Evolutionary conservation across 495 filamentous ascomycete genomes (phyloP).

Genomic region (Achaetomiella virescens): DNA sequence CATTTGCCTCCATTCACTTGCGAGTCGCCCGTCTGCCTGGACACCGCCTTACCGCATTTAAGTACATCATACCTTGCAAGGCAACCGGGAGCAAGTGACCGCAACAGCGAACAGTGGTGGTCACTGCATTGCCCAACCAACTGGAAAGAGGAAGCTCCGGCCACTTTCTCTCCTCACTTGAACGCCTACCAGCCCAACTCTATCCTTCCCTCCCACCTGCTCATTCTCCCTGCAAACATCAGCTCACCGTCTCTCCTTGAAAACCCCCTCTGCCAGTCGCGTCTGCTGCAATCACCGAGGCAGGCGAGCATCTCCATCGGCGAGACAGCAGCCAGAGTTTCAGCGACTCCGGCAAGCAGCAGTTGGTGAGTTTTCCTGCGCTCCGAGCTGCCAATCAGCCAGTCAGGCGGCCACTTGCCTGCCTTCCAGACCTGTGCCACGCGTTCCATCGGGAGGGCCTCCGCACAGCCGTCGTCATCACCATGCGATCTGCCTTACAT

Average conservation of each 20-base stretch:
- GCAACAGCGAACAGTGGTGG: background rate
- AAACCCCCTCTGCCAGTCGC: background rate
- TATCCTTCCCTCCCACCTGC: background rate
- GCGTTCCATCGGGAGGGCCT: background rate
- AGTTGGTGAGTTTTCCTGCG: background rate
- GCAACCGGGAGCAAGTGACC: background rate
- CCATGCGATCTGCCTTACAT: background rate
- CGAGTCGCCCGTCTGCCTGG: slow-evolving; percentile 27
- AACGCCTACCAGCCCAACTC: background rate
- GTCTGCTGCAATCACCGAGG: background rate
- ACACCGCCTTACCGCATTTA: slow-evolving; percentile 17
- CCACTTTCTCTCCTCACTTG: background rate
- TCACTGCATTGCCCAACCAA: background rate
- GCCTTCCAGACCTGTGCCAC: background rate
- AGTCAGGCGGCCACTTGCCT: too few species aligned
- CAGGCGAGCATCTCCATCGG: background rate
- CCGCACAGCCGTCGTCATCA: slow-evolving; percentile 3
- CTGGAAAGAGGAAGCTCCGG: background rate
- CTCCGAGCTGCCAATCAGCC: background rate
- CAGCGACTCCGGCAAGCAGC: too few species aligned
- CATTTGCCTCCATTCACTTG: slow-evolving; percentile 14
- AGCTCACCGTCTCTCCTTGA: background rate
- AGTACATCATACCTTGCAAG: slow-evolving; percentile 26
- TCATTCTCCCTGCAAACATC: background rate
- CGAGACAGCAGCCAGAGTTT: background rate